phyloP scores from a whole-genome alignment of 805 yeast species.

The Isabelozyma heimii region DNA sequence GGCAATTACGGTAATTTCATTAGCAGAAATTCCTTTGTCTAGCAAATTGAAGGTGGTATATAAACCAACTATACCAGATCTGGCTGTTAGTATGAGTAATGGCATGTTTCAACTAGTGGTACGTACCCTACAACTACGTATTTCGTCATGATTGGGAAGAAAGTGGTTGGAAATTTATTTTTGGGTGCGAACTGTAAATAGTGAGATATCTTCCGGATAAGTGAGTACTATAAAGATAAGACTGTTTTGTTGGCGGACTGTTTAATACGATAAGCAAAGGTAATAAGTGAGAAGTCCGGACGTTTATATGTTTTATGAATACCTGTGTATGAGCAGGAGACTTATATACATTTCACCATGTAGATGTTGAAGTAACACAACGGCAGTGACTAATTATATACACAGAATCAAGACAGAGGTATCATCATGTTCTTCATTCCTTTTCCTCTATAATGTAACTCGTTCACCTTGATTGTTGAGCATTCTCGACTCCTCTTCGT shows the following conservation, averaged over 20 bases:
- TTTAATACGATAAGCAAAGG: no score
- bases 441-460: background rate
- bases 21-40: slow-evolving; percentile 35
- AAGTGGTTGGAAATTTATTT: background rate
- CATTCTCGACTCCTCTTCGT: slow-evolving; percentile 25
- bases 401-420: no score
- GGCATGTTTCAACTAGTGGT: background rate
- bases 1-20: slow-evolving; percentile 56
- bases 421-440: background rate
- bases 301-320: no score
- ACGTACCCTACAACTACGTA: slow-evolving; percentile 32
- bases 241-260: no score
- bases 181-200: background rate
- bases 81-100: slow-evolving; percentile 4
- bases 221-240: background rate
- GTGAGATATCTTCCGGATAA: no score
- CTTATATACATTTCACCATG: no score
- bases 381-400: no score
- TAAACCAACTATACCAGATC: slow-evolving; percentile 67
- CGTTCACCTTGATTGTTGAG: slow-evolving; percentile 3
- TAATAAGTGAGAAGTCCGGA: no score
- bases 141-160: slow-evolving; percentile 8
- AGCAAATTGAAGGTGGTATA: slow-evolving; percentile 56
- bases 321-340: no score
- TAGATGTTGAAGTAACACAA: no score